phyloP scores from a whole-genome alignment of 163 green algal genomes.

The Scenedesmus sp. region DNA sequence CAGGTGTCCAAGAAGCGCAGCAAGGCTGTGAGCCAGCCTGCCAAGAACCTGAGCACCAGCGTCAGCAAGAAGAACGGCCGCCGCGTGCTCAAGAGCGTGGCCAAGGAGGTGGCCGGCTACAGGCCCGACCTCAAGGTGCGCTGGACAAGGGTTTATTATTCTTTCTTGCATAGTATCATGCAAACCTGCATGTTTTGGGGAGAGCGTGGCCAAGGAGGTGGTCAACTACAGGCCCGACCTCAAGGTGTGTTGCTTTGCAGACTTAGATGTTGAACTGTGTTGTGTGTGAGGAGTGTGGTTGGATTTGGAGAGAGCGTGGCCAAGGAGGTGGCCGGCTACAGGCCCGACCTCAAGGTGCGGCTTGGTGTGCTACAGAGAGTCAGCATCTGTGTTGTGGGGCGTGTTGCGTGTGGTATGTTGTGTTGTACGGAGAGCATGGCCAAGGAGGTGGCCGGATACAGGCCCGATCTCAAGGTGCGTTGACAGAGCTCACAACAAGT shows the following conservation, averaged over 20 bases:
- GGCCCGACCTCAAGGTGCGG: slow-evolving; percentile 72
- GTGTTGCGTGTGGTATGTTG: background rate
- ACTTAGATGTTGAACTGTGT: background rate
- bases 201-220: slow-evolving; percentile 67
- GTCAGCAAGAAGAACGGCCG: slow-evolving; percentile 69
- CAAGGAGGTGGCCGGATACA: slow-evolving; percentile 41
- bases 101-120: slow-evolving; percentile 66
- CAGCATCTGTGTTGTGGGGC: background rate
- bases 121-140: slow-evolving; percentile 74
- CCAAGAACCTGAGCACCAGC: slow-evolving; percentile 45
- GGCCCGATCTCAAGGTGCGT: slow-evolving; percentile 74
- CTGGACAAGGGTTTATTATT: background rate
- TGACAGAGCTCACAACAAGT: no score
- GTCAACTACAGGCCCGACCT: slow-evolving; percentile 69
- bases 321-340: slow-evolving; percentile 66
- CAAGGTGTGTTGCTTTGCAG: slow-evolving; percentile 53
- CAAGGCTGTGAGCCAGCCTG: slow-evolving; percentile 64
- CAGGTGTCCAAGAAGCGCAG: slow-evolving; percentile 56
- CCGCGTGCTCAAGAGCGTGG: slow-evolving; percentile 59
- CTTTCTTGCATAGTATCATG: no score
- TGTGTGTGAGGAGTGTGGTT: background rate
- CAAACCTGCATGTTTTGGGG: no score
- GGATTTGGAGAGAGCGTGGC: slow-evolving; percentile 48
- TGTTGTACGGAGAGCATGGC: background rate
- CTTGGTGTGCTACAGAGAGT: background rate